phyloP scores from a whole-genome alignment of 2,329 filamentous ascomycete genomes.

The Pyrenochaeta sp. region DNA sequence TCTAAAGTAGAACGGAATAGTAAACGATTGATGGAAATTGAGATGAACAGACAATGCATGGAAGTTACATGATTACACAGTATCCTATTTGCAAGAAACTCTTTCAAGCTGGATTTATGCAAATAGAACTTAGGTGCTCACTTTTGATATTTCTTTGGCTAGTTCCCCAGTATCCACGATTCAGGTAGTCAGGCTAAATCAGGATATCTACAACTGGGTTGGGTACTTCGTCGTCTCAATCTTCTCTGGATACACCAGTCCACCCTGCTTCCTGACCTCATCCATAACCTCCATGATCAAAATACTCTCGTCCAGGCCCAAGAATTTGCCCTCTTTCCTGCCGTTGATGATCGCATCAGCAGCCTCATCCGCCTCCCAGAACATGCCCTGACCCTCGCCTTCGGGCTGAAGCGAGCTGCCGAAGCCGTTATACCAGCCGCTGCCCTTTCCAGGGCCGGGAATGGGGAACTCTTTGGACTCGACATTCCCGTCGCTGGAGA shows the following conservation, averaged over 20 bases:
- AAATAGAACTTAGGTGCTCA: too few species aligned
- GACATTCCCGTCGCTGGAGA: conserved; percentile 60
- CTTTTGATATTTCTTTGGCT: too few species aligned
- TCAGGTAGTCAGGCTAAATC: neutral
- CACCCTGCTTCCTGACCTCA: conserved; percentile 70
- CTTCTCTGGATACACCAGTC: conserved; percentile 69
- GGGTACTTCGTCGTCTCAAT: conserved; percentile 64
- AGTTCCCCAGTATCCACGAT: too few species aligned
- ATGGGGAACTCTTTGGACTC: conserved; percentile 58
- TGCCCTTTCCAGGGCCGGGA: conserved; percentile 58
- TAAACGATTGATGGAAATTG: too few species aligned
- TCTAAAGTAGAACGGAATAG: too few species aligned
- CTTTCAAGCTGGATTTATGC: too few species aligned
- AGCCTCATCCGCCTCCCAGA: conserved; percentile 85
- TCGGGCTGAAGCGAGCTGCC: conserved; percentile 56
- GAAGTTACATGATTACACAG: too few species aligned
- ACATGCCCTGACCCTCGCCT: conserved; percentile 80
- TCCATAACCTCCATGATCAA: conserved; percentile 86
- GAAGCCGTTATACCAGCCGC: conserved; percentile 59
- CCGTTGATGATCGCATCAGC: conserved; percentile 79
- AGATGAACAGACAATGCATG: too few species aligned
- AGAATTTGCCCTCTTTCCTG: conserved; percentile 72
- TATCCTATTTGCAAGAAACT: too few species aligned
- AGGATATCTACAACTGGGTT: conserved; percentile 30
- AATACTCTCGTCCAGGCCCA: conserved; percentile 77